Base-by-base conservation (phyloP, 495 filamentous ascomycete genomes). In the Lasiosphaeria hispida region DNA sequence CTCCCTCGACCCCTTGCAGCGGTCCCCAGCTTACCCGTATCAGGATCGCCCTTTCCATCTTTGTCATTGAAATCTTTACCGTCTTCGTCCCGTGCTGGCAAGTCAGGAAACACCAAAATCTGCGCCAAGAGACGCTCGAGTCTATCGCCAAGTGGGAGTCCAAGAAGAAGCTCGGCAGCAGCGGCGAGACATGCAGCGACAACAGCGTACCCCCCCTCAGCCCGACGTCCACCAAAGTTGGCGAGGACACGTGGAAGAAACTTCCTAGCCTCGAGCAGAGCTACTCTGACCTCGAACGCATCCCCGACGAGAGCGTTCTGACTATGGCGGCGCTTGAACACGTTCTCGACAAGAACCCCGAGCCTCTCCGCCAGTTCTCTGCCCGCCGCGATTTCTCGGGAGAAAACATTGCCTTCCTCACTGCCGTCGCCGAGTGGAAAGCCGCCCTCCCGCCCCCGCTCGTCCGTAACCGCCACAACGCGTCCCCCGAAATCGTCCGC, bases 321-420 rank as follows among this genome's bases (percentile, higher is more conserved):
- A 81, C 80, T 59, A 84, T 85, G 80, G 68, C 74, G 38, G 82
- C 83, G 2, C 77, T 88, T 3, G 84, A 87, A 51, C 74, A 82
- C 57, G 79, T 80, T 48, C 75, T 88, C 0, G 64, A 72, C 34
- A 76, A 74, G 55, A 82, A 84, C 68, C 77, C 82, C 3, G 70
- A 73, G 5, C 77, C 79, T 2, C 76, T 88, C 0, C 80, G 81
- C 37, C 62, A 78, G 36, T 88, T 86, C 69, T 82, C 85, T 4
- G 83, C 85, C 7, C 74, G 78, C 7, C 73, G 78, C 55, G 85
- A 87, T 54, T 86, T 87, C 65, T 86, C 84, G 14, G 85, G 82
- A 34, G 85, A 87, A 66, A 88, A 87, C 70, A 82, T 88, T 48
- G 77, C 82, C 57, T 88, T 88, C 74, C 77, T 87, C 1, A 83